phyloP scores from a whole-genome alignment of 2,329 filamentous ascomycete genomes.

The Beauveria scarabaeidicola region DNA sequence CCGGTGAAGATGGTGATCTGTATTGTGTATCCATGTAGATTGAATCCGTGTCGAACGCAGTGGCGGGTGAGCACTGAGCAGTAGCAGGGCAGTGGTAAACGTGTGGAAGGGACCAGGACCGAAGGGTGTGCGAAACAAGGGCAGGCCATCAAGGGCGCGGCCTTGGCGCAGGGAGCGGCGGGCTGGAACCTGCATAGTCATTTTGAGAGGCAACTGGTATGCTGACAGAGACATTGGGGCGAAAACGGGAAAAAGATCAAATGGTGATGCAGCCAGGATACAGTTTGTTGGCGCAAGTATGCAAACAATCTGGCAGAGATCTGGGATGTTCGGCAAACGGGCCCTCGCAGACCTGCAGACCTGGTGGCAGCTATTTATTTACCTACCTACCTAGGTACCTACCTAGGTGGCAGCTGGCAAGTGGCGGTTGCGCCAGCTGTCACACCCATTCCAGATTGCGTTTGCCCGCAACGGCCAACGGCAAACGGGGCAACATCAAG shows the following conservation, averaged over 20 bases:
- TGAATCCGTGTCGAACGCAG: not conserved
- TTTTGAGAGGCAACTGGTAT: constrained; percentile 2
- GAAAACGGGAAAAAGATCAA: not conserved
- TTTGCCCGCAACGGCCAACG: not conserved
- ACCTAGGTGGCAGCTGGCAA: not conserved
- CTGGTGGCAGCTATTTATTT: not conserved
- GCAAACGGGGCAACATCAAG: not conserved
- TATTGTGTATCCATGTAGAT: not conserved
- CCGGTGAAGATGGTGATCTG: not conserved
- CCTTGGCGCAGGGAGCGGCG: not conserved
- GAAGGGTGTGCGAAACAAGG: not conserved
- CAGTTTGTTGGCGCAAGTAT: not conserved
- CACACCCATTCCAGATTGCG: not conserved
- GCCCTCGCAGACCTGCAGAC: not conserved
- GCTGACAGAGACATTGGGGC: constrained; percentile 5
- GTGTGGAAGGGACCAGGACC: no score
- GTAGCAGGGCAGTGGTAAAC: not conserved
- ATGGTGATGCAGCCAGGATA: not conserved
- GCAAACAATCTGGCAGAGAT: not conserved
- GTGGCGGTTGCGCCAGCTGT: not conserved
- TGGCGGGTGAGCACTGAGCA: no score
- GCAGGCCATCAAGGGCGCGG: not conserved
- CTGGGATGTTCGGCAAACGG: not conserved
- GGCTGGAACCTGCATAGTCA: not conserved
- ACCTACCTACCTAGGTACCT: no score